Evolutionary conservation across 1,139 yeast species (phyloP).

Genomic region (Kluyveromyces sp.): DNA sequence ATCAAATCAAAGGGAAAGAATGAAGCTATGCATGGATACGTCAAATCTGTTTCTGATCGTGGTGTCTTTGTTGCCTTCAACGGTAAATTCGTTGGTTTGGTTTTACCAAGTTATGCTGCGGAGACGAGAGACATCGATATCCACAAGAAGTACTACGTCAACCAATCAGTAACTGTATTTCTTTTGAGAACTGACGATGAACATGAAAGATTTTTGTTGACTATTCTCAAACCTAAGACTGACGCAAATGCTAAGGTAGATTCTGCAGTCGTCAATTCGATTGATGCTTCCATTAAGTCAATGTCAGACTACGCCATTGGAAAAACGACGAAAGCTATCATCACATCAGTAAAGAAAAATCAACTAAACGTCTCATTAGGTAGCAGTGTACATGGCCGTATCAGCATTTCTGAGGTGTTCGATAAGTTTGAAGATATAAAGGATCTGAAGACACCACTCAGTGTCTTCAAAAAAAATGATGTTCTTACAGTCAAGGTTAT

Average conservation of each 20-base stretch:
- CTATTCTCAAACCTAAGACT: conserved; percentile 39
- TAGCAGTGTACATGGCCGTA: conserved; percentile 72
- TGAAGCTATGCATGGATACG: conserved; percentile 54
- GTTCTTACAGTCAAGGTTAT: conserved; percentile 57
- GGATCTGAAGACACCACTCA: conserved; percentile 54
- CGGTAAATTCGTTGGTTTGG: conserved; percentile 74
- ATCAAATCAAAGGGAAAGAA: conserved; percentile 43
- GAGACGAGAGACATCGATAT: conserved; percentile 51
- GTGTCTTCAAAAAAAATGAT: conserved; percentile 53
- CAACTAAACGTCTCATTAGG: conserved; percentile 73
- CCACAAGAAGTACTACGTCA: conserved; percentile 45
- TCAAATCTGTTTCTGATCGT: conserved; percentile 65
- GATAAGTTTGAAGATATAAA: conserved; percentile 49
- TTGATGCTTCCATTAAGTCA: conserved; percentile 45
- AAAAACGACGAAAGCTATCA: conserved; percentile 48
- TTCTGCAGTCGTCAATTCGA: conserved; percentile 42
- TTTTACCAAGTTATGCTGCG: conserved; percentile 67
- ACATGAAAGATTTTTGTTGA: conserved; percentile 62
- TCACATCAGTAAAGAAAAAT: conserved; percentile 61
- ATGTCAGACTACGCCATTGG: conserved; percentile 56
- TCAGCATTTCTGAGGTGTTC: conserved; percentile 70
- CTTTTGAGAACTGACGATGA: conserved; percentile 59
- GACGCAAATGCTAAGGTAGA: conserved; percentile 10
- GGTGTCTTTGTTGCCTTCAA: conserved; percentile 85
- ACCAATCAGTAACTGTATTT: conserved; percentile 64